These are phyloP conservation scores for Hyphodiscus hymeniophilus DNA, from an alignment of 495 filamentous ascomycete species.

Conservation along the genomic window DNA sequence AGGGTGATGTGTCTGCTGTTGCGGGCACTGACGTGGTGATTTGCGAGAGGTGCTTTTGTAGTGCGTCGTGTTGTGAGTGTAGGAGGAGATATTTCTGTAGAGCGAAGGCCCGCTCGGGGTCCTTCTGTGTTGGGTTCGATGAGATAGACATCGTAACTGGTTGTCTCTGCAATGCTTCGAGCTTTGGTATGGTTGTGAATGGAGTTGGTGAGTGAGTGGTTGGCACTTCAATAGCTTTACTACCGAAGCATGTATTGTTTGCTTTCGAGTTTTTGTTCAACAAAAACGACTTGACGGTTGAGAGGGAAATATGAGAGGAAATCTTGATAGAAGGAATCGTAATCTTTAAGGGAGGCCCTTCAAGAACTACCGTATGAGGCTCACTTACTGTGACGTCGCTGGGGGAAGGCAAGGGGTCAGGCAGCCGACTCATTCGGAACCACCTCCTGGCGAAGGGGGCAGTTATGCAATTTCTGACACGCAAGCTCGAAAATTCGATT, in stretches of 20 bases:
- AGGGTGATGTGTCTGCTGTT: slow-evolving; percentile 22
- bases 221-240: background rate
- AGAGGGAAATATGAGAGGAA: no score
- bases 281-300: no score
- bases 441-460: no score
- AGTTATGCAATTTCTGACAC: no score
- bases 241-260: slow-evolving; percentile 1
- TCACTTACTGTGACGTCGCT: no score
- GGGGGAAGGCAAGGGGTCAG: no score
- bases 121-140: slow-evolving; percentile 4
- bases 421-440: no score
- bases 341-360: no score
- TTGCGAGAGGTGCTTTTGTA: slow-evolving; percentile 40
- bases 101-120: slow-evolving; percentile 33
- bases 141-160: slow-evolving; percentile 1
- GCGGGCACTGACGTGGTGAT: slow-evolving; percentile 26
- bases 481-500: no score
- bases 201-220: background rate
- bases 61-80: slow-evolving; percentile 45
- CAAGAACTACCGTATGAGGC: no score
- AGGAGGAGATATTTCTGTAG: slow-evolving; percentile 49
- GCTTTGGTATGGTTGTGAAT: background rate
- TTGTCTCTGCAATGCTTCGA: background rate
- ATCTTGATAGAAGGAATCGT: no score
- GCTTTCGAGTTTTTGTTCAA: no score